Base-by-base conservation (phyloP, 2,329 filamentous ascomycete genomes). In the Phaeosphaeria sp. region DNA sequence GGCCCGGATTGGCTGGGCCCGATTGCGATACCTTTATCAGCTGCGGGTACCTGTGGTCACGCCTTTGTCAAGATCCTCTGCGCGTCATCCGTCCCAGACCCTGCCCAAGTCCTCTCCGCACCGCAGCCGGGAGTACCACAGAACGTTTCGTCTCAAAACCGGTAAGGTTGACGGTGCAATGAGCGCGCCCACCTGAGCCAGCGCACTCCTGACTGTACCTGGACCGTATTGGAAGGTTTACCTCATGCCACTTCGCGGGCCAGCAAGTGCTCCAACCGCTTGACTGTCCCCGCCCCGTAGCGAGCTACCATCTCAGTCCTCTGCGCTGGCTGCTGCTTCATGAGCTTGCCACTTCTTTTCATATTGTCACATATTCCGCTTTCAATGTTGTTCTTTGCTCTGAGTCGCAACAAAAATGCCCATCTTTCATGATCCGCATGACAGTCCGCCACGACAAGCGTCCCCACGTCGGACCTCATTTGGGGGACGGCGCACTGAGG, bases 361-460 rank as follows among this genome's bases (percentile, higher is more conserved):
- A 36, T 49, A 25, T 43, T 46, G 47, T 50, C 44, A 53, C 53
- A 40, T 49, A 55, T 24, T 51, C 30, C 58, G 60, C 47, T 67
- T 57, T 64, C 58, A 57, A 76, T 77, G 74, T 61, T 66, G 42
- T 66, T 57, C 48, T 30, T 46, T 53, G 59, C 58, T 36, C 59
- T 53, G 51, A 49, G 25, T 53, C 57, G 56, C 60, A 63, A 56
- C 52, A 60, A 72, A 47, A 55, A 78, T 78, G 75, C 75, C 75
- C 57, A 76, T 78, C 56, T 78, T 77, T 59, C 75, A 78, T 74
- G 74, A 77, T 66, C 68, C 68, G 39, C 56, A 65, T 66, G 74
- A 72, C 21, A 57, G 57, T 59, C 68, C 66, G 56, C 67, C 72
- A 42, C 53, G 57, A 58, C 63, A 54, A 50, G 55, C 64, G 53